Percentiles rank a stretch among this genome's conserved stretches.
phyloP scores from a whole-genome alignment of 169 alveolate genomes.

The Miamiensis avidus region DNA sequence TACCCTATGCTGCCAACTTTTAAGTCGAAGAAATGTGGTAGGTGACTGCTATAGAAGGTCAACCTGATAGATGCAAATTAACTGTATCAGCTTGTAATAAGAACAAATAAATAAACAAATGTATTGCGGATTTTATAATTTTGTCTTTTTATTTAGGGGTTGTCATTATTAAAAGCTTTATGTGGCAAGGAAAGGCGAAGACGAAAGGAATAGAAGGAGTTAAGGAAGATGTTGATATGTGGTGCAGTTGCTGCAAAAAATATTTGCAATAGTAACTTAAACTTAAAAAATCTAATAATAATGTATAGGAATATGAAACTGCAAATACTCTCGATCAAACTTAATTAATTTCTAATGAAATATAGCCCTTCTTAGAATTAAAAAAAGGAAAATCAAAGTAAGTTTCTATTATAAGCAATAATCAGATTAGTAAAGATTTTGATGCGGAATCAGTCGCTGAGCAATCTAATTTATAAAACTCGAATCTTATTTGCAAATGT shows the following conservation, averaged over 20 bases:
- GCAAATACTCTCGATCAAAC: neutral
- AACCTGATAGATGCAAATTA: slow-evolving; percentile 18
- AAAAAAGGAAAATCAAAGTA: too few species aligned
- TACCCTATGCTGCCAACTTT: slow-evolving; percentile 40
- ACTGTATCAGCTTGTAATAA: neutral
- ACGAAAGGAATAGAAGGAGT: neutral
- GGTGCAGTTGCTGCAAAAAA: neutral
- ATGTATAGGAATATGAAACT: neutral
- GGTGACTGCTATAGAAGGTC: slow-evolving; percentile 26
- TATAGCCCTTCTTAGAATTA: too few species aligned
- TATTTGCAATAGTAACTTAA: too few species aligned
- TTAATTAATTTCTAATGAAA: neutral
- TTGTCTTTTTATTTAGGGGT: neutral
- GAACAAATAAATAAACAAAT: too few species aligned
- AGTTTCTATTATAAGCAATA: too few species aligned
- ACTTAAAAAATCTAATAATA: neutral
- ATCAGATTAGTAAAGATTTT: too few species aligned
- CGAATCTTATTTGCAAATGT: too few species aligned
- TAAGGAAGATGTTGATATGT: neutral
- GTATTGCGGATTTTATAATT: neutral
- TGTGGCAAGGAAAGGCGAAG: neutral
- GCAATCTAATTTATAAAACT: too few species aligned
- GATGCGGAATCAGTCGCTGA: too few species aligned
- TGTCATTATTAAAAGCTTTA: neutral
- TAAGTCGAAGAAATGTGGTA: slow-evolving; percentile 45